Base-by-base conservation (phyloP, 1,139 yeast genomes). In the Fermentozyma sake region DNA sequence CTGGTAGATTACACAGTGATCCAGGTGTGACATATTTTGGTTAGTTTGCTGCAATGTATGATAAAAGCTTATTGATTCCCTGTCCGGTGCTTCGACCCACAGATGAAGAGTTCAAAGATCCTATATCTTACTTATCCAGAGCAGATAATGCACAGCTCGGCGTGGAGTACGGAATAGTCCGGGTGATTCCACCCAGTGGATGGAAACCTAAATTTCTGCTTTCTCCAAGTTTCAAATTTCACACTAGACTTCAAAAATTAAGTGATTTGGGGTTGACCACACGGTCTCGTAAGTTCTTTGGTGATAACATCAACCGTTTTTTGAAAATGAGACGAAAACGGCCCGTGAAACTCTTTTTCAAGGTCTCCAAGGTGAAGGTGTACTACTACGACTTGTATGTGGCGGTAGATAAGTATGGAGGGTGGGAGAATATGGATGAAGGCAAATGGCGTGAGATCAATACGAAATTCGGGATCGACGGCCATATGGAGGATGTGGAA, bases 191-290 rank as follows among this genome's bases (percentile, higher is more conserved):
- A 2, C 91, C 91, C 0, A 32, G 39, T 4, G 58, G 47, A 8
- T 79, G 83, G 72, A 55, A 56, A 30, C 61, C 58, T 1, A 58
- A 64, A 0, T 67, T 80, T 37, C 64, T 73, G 35, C 57, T 81
- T 11, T 67, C 81, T 26, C 57, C 61, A 21, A 47, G 57, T 6
- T 80, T 82, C 50, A 64, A 55, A 30, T 81, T 82, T 44, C 79
- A 75, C 38, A 80, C 86, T 5, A 55, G 91, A 31, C 50, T 77
- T 14, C 91, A 82, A 46, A 69, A 65, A 28, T 45, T 82, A 31
- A 71, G 75, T 43, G 85, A 80, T 47, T 58, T 82, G 44, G 79
- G 81, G 13, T 50, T 82, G 11, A 52, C 70, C 7, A 76, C 79
- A 28, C 59, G 93, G 37, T 73, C 81, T 19, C 57, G 89, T 29